Evolutionary conservation across 1,284 basidiomycete genomes (phyloP).

Genomic region (Malassezia japonica): DNA sequence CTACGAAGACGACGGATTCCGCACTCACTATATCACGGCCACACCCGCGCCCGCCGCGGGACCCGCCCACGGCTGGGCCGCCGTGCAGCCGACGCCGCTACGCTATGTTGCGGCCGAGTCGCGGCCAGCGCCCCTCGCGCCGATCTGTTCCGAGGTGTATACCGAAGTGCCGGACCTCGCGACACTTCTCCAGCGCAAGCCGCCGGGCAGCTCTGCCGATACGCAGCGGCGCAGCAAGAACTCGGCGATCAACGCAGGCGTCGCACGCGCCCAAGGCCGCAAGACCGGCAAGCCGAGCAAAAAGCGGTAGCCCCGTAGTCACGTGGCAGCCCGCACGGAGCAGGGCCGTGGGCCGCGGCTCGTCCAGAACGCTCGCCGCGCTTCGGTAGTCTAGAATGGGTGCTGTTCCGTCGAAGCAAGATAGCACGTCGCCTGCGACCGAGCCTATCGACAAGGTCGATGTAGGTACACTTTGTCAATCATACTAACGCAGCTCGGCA

Average conservation of each 20-base stretch:
- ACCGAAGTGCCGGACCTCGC: conserved; percentile 11
- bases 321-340: neutral
- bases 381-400: neutral
- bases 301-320: neutral
- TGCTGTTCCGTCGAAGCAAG: conserved; percentile 3
- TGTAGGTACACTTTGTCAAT: neutral
- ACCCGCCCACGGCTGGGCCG: neutral
- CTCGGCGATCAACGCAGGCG: neutral
- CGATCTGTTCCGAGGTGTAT: neutral
- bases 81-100: neutral
- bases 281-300: conserved; percentile 10
- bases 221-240: neutral
- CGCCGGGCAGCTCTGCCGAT: conserved; percentile 9
- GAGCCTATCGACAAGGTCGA: conserved; percentile 8
- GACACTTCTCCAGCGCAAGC: conserved; percentile 2
- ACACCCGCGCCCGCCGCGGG: neutral
- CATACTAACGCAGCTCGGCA: conserved; percentile 22
- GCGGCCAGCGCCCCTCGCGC: neutral
- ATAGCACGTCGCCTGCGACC: neutral
- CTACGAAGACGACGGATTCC: conserved; percentile 9
- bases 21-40: neutral
- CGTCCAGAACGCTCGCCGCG: neutral
- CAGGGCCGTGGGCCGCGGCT: neutral
- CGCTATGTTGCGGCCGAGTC: neutral
- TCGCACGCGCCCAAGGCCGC: conserved; percentile 13